A percentile compares a stretch with the other conserved stretches of the same genome.
Conservation (phyloP, 2,329 filamentous ascomycete species). For the Hymenoscyphus occultus region DNA sequence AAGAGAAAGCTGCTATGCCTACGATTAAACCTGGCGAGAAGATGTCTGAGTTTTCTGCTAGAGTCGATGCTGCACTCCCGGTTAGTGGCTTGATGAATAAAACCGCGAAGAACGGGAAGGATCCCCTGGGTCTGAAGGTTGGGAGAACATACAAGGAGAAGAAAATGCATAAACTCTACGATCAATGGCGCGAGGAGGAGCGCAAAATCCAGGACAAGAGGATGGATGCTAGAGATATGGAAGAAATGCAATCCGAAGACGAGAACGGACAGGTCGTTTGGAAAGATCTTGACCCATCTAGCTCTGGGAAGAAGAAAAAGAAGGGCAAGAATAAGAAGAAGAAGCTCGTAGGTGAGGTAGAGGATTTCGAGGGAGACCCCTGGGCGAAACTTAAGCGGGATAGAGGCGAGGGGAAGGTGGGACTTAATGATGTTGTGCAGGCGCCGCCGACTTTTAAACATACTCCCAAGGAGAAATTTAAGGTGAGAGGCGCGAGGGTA, state of each 20-base stretch:
- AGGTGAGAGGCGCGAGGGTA: constrained; percentile 59
- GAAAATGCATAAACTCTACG: constrained; percentile 76
- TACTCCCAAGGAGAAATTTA: constrained; percentile 36
- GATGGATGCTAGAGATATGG: constrained; percentile 32
- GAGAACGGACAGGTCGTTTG: constrained; percentile 47
- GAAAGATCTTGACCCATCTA: constrained; percentile 51
- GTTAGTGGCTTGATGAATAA: constrained; percentile 67
- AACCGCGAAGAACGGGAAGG: constrained; percentile 56
- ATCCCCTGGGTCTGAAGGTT: constrained; percentile 62
- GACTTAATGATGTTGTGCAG: constrained; percentile 40
- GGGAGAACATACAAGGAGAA: constrained; percentile 79
- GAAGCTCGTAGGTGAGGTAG: constrained; percentile 44
- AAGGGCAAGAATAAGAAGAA: constrained; percentile 32
- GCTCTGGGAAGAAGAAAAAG: constrained; percentile 31
- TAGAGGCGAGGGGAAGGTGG: constrained; percentile 28
- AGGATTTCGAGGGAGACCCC: constrained; percentile 37
- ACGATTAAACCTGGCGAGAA: constrained; percentile 82
- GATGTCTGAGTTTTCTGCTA: constrained; percentile 74
- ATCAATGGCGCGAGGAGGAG: constrained; percentile 71
- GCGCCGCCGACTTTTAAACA: constrained; percentile 36
- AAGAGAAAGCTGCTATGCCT: constrained; percentile 39
- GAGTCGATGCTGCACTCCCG: constrained; percentile 82
- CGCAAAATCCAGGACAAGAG: constrained; percentile 42
- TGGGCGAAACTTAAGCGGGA: constrained; percentile 34
- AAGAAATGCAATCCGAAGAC: constrained; percentile 34